These are phyloP conservation scores for Fusarium sp. DNA, from an alignment of 2,329 filamentous ascomycete species.

Conservation along the genomic window DNA sequence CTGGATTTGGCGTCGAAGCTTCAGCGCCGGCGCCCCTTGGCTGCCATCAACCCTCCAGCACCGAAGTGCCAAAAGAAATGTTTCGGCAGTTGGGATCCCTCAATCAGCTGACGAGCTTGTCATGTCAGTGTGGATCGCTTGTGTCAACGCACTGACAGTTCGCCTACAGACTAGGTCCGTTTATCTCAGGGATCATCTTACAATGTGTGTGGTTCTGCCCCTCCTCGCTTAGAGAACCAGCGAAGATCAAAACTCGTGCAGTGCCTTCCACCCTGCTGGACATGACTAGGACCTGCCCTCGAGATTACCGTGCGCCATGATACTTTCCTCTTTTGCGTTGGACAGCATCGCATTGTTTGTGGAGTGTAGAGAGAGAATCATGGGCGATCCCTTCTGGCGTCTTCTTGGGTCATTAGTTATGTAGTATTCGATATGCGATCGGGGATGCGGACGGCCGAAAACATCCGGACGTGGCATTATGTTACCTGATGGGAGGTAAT, in stretches of 20 bases:
- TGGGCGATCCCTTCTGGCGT: constrained; percentile 9
- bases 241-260: neutral
- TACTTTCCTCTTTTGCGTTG: constrained; percentile 23
- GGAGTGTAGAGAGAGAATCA: constrained; percentile 6
- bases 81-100: no score
- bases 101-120: neutral
- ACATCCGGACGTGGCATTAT: no score
- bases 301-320: neutral
- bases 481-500: neutral
- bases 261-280: constrained; percentile 8
- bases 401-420: neutral
- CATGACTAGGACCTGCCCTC: neutral
- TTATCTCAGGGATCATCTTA: no score
- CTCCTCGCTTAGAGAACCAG: no score
- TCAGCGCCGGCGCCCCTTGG: no score
- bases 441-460: no score
- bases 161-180: constrained; percentile 2
- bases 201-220: no score
- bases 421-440: no score
- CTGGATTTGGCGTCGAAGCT: no score
- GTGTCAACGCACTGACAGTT: constrained; percentile 2
- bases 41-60: no score
- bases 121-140: neutral
- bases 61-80: no score
- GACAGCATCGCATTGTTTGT: constrained; percentile 31